phyloP scores from a whole-genome alignment of 73 alveolate species.

The Paramecium tetraurelia region DNA sequence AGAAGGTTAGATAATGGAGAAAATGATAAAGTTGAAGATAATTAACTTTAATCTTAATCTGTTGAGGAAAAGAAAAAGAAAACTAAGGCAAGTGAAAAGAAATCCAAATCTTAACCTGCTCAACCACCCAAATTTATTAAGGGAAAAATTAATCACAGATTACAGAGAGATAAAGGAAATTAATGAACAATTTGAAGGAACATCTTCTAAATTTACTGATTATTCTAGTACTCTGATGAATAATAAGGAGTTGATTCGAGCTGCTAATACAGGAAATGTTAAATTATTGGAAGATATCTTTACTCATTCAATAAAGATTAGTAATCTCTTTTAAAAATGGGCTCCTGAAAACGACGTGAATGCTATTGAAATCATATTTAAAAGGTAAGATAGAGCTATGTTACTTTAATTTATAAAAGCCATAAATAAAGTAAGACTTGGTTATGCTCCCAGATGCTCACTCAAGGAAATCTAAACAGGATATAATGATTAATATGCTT shows the following conservation, averaged over 20 bases:
- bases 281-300: constrained; percentile 70
- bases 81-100: background rate
- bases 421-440: background rate
- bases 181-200: background rate
- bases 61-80: background rate
- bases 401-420: background rate
- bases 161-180: background rate
- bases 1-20: background rate
- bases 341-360: constrained; percentile 56
- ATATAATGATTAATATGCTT: constrained; percentile 78
- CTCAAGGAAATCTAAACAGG: constrained; percentile 79
- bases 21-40: background rate
- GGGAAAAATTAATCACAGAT: background rate
- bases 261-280: constrained; percentile 67
- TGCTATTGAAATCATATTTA: constrained; percentile 77
- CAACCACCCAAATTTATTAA: background rate
- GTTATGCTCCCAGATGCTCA: background rate
- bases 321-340: background rate
- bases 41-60: background rate
- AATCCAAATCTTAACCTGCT: background rate
- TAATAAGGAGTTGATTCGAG: constrained; percentile 53
- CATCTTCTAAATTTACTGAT: background rate
- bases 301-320: constrained; percentile 48
- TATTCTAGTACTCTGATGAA: background rate
- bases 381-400: constrained; percentile 70